A percentile compares a stretch with the other conserved stretches of the same genome.
phyloP scores from a whole-genome alignment of 345 rosid genomes.

The Ceriops decandra region DNA sequence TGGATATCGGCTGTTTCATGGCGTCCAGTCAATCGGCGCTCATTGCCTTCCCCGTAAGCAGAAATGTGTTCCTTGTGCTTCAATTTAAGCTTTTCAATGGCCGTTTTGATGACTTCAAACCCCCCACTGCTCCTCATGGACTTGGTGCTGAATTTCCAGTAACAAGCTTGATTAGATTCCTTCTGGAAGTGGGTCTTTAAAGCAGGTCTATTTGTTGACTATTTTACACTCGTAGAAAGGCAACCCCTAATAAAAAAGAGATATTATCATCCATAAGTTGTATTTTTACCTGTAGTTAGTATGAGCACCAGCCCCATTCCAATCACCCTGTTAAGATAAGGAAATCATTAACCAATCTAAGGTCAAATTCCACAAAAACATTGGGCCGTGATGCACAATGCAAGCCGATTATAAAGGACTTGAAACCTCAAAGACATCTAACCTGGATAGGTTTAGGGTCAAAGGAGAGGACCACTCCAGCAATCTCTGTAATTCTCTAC shows the following conservation, averaged over 20 bases:
- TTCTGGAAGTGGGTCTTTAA: not conserved
- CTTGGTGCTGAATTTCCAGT: constrained; percentile 18
- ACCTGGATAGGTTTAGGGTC: constrained; percentile 25
- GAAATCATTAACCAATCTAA: not conserved
- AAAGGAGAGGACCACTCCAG: constrained; percentile 19
- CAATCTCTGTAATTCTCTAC: constrained; percentile 27
- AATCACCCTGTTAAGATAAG: constrained; percentile 15
- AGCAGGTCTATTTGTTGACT: not conserved
- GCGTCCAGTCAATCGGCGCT: constrained; percentile 20
- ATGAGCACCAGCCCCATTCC: constrained; percentile 32
- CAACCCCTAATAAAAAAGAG: not conserved
- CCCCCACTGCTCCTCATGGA: constrained; percentile 26
- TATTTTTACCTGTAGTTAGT: constrained; percentile 17
- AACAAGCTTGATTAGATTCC: not conserved
- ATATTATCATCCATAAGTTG: not conserved
- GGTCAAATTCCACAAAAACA: not conserved
- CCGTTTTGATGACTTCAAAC: constrained; percentile 16
- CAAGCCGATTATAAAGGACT: not conserved
- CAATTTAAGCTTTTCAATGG: constrained; percentile 17
- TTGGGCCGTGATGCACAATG: not conserved
- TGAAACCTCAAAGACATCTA: not conserved
- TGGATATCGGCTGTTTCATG: constrained; percentile 28
- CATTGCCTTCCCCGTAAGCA: constrained; percentile 27
- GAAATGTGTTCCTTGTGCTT: constrained; percentile 20
- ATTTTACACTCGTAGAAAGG: not conserved